Evolutionary conservation across 306 rosid species (phyloP).

Genomic region (Ormosia emarginata): DNA sequence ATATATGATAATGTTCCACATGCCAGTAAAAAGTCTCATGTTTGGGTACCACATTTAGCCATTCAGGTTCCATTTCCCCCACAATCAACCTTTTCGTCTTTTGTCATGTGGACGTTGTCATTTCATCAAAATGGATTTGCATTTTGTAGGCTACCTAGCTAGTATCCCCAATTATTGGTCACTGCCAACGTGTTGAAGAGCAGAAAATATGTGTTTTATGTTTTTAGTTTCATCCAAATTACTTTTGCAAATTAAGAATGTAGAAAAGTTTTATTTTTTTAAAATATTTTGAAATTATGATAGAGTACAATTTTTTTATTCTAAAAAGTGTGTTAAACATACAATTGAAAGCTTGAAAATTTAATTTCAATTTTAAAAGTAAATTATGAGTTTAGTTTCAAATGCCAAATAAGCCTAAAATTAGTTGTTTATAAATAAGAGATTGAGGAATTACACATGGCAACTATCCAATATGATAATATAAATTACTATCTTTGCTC

Average conservation of each 20-base stretch:
- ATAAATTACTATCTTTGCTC: too few relatives aligned
- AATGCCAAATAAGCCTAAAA: background rate
- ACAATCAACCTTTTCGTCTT: background rate
- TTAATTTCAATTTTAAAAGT: too few relatives aligned
- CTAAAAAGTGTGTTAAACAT: too few relatives aligned
- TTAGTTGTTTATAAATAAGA: too few relatives aligned
- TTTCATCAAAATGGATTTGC: background rate
- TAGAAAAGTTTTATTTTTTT: too few relatives aligned
- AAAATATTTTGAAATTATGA: background rate
- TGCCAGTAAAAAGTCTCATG: slow-evolving; percentile 13
- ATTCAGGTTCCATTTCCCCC: background rate
- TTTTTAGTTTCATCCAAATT: background rate
- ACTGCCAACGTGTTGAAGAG: background rate
- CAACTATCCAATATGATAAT: background rate
- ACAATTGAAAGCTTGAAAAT: background rate
- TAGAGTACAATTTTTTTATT: background rate
- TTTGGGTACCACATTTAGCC: slow-evolving; percentile 1
- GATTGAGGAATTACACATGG: background rate
- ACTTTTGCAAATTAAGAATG: background rate
- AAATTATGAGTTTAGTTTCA: background rate
- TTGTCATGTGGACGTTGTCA: background rate
- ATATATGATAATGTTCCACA: slow-evolving; percentile 19
- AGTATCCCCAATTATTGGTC: background rate
- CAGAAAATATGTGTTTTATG: background rate
- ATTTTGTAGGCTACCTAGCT: background rate